Evolutionary conservation across 768 basidiomycete genomes (phyloP).

Genomic region (Collybia sp.): DNA sequence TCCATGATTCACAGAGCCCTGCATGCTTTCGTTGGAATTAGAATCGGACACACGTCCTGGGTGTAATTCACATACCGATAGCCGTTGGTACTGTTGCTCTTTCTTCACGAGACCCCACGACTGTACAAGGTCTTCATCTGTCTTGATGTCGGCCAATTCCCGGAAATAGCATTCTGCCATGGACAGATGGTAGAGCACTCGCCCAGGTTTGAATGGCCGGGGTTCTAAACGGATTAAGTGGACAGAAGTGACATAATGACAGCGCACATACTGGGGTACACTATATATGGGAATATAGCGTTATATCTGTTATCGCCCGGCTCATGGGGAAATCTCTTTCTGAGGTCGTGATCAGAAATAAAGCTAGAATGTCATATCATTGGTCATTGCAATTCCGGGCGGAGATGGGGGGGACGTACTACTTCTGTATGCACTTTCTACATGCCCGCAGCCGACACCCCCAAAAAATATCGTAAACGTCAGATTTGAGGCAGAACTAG

Average conservation of each 20-base stretch:
- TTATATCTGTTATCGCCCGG: slow-evolving; percentile 18
- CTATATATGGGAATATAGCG: slow-evolving; percentile 24
- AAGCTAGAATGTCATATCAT: slow-evolving; percentile 7
- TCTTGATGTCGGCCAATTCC: slow-evolving; percentile 18
- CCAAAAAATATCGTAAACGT: slow-evolving; percentile 21
- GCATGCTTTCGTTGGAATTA: slow-evolving; percentile 18
- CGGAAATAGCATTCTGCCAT: slow-evolving; percentile 17
- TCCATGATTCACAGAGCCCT: slow-evolving; percentile 28
- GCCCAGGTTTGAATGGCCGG: slow-evolving; percentile 12
- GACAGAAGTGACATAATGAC: slow-evolving; percentile 1
- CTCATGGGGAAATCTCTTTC: slow-evolving; percentile 16
- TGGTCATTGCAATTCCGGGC: not conserved
- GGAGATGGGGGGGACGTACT: slow-evolving; percentile 15
- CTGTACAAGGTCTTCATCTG: slow-evolving; percentile 9
- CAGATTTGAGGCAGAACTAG: slow-evolving; percentile 15
- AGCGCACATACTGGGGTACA: slow-evolving; percentile 16
- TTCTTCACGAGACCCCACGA: slow-evolving; percentile 22
- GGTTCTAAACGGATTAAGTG: slow-evolving; percentile 10
- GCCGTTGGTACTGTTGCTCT: slow-evolving; percentile 16
- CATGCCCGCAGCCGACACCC: slow-evolving; percentile 27
- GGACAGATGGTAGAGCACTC: slow-evolving; percentile 21
- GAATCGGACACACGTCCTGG: no score
- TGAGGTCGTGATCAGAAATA: slow-evolving; percentile 11
- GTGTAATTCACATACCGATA: slow-evolving; percentile 15
- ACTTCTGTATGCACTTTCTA: slow-evolving; percentile 20